A percentile compares a stretch with the other conserved stretches of the same genome.
Evolutionary conservation across 257 asterid genomes (phyloP).

Genomic region (Misopates orontium): DNA sequence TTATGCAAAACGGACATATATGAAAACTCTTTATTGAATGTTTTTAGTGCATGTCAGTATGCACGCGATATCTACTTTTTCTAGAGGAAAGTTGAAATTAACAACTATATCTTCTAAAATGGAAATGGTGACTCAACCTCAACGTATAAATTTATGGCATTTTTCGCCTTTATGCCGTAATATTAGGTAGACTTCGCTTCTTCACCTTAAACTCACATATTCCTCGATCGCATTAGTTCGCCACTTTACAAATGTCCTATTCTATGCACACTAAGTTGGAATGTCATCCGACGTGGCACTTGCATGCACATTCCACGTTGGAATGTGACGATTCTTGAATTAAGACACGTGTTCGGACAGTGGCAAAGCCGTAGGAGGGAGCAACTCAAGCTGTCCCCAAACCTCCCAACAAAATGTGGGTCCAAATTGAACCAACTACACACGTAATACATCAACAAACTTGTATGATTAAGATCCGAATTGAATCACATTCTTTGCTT

Average conservation of each 20-base stretch:
- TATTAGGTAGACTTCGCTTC: neutral
- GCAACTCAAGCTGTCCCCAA: conserved; percentile 40
- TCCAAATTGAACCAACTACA: conserved; percentile 27
- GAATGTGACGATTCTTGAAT: neutral
- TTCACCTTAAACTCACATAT: neutral
- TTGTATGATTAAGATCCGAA: conserved; percentile 18
- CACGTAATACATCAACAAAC: conserved; percentile 27
- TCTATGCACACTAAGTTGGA: too few species aligned
- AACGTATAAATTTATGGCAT: too few species aligned
- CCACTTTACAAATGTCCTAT: too few species aligned
- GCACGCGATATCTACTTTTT: too few species aligned
- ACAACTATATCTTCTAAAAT: too few species aligned
- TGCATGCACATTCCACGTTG: conserved; percentile 31
- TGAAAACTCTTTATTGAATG: too few species aligned
- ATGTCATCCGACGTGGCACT: conserved; percentile 24
- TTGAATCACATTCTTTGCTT: conserved; percentile 20
- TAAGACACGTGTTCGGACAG: conserved; percentile 39
- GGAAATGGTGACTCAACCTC: too few species aligned
- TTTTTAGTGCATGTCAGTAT: too few species aligned
- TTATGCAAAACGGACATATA: too few species aligned
- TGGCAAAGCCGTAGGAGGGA: conserved; percentile 23
- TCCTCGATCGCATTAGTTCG: too few species aligned
- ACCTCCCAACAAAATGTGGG: conserved; percentile 50
- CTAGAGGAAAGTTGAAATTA: too few species aligned
- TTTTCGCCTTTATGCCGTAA: neutral